phyloP scores from a whole-genome alignment of 352 stramenopile species.

The Pythium folliculosum region DNA sequence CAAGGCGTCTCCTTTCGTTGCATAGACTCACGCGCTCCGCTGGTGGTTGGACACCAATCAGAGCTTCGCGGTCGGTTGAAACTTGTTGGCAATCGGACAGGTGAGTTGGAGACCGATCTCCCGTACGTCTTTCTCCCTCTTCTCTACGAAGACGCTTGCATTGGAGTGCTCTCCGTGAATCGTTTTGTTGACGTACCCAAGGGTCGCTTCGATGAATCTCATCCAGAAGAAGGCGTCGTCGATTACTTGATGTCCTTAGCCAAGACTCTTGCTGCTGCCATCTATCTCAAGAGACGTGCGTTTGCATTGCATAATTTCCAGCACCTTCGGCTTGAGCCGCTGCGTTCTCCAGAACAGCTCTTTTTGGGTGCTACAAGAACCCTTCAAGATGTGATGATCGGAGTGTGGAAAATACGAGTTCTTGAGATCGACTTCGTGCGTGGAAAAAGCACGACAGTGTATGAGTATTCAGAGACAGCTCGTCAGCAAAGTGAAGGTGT shows the following conservation, averaged over 20 bases:
- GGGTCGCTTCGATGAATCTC: conserved; percentile 52
- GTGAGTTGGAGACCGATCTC: conserved; percentile 25
- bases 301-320: conserved; percentile 52
- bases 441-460: conserved; percentile 55
- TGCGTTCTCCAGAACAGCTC: conserved; percentile 61
- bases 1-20: conserved; percentile 62
- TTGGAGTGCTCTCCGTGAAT: conserved; percentile 69
- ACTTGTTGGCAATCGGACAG: background rate
- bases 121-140: conserved; percentile 71
- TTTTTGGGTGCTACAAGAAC: conserved; percentile 42
- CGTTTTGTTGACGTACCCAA: conserved; percentile 58
- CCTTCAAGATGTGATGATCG: conserved; percentile 50
- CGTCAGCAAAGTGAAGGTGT: conserved; percentile 2
- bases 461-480: conserved; percentile 55
- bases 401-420: conserved; percentile 55
- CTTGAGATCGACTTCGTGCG: conserved; percentile 52
- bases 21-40: conserved; percentile 40
- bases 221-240: conserved; percentile 64
- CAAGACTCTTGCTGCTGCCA: conserved; percentile 43
- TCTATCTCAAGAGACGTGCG: conserved; percentile 69
- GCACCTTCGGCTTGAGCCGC: conserved; percentile 34
- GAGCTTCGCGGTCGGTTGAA: conserved; percentile 39
- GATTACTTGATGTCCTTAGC: conserved; percentile 47
- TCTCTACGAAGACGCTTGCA: conserved; percentile 56
- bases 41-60: conserved; percentile 43